phyloP scores from a whole-genome alignment of 1,284 basidiomycete species.

The Trametes versicolor region DNA sequence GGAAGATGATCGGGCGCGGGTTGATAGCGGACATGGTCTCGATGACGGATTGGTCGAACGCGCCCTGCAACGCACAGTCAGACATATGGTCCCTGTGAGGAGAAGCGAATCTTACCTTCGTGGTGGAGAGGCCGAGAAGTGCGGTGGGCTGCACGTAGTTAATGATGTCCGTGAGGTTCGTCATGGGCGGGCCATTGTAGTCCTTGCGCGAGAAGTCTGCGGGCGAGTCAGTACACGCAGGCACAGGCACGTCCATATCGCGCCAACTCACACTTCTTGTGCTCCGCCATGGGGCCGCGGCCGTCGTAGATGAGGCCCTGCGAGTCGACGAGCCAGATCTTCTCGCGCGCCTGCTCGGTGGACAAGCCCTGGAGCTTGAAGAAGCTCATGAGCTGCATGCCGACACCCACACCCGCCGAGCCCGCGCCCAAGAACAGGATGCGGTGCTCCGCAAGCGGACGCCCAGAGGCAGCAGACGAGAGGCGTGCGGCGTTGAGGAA shows the following conservation, averaged over 20 bases:
- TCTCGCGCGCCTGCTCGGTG: constrained; percentile 79
- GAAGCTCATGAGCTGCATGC: constrained; percentile 89
- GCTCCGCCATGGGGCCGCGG: constrained; percentile 79
- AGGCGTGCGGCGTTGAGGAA: constrained; percentile 91
- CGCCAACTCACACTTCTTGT: constrained; percentile 76
- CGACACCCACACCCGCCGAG: constrained; percentile 91
- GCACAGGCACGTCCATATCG: background rate
- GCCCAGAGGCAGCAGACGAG: constrained; percentile 76
- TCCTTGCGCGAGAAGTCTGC: constrained; percentile 85
- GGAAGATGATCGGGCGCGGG: constrained; percentile 92
- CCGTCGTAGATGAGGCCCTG: constrained; percentile 84
- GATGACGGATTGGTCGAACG: constrained; percentile 84
- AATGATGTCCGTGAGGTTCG: constrained; percentile 82
- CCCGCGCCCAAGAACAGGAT: constrained; percentile 95
- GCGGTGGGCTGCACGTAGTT: constrained; percentile 91
- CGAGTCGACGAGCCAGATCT: constrained; percentile 89
- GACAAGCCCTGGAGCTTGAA: constrained; percentile 84
- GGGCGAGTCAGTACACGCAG: background rate
- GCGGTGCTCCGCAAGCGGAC: constrained; percentile 78
- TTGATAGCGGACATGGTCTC: constrained; percentile 88
- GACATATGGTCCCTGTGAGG: constrained; percentile 14
- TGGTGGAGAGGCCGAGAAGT: constrained; percentile 91
- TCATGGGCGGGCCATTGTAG: constrained; percentile 81
- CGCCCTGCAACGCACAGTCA: constrained; percentile 54
- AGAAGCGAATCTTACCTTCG: constrained; percentile 56